Conservation (phyloP, 441 rosid genomes). For the Macaranga tanarius region DNA sequence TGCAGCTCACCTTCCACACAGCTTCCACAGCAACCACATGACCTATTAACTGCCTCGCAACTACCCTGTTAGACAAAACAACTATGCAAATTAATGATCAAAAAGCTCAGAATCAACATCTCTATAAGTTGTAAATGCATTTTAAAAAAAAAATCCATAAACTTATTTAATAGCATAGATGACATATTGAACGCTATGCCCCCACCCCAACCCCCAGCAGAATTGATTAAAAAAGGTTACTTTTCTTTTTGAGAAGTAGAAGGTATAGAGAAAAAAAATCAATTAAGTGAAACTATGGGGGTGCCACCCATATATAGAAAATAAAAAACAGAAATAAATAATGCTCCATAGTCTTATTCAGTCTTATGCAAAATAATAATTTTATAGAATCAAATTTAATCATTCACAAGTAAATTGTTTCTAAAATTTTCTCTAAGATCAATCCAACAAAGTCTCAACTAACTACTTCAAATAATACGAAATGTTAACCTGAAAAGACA, state of each 20-base stretch:
- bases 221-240: not conserved
- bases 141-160: not conserved
- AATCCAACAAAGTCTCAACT: not conserved
- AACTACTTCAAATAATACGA: not conserved
- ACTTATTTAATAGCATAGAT: not conserved
- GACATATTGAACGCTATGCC: not conserved
- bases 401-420: not conserved
- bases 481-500: slow-evolving; percentile 4
- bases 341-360: not conserved
- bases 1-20: slow-evolving; percentile 69
- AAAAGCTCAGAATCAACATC: not conserved
- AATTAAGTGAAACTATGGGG: not conserved
- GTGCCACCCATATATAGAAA: not conserved
- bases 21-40: slow-evolving; percentile 83
- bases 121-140: not conserved
- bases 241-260: not conserved
- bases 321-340: not conserved
- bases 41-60: slow-evolving; percentile 78
- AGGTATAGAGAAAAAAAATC: not conserved
- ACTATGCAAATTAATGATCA: not conserved
- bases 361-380: not conserved
- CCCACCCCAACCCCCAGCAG: not conserved
- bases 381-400: too few relatives aligned
- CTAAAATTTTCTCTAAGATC: not conserved
- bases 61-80: slow-evolving; percentile 56